Evolutionary conservation across 257 asterid species (phyloP), one percentile per base, ranked within the genome.

Genomic region (Eucommia ulmoides): DNA sequence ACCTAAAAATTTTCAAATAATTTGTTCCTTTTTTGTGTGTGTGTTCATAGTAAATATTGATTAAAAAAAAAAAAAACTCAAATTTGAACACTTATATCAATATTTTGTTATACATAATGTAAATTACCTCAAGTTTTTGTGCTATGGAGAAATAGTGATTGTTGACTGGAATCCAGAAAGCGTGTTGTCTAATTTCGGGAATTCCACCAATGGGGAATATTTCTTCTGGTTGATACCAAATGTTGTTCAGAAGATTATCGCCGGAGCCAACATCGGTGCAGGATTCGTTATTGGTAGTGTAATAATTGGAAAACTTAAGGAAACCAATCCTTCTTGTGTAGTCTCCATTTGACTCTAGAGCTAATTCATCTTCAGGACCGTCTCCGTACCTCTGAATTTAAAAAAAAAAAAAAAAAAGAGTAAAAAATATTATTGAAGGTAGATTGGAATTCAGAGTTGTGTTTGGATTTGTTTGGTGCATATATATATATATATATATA

Each of bases 321-420:
- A 24, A 49, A 16, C 71, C 66, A 7, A 52, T 7, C 4, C 59
- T 49, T 62, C 73, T 65, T 3, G 75, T 71, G 61, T 75, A 78
- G 75, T 75, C 93, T 20, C 84, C 88, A 53, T 20, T 49, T 0
- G 33, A 63, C 61, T 82, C 84, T 10, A 82, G 70, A 0, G 93
- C 45, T 7, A 82, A 61, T 24, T 58, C 65, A 35, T 82, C 21
- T 0, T 65, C 47, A 16, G 79, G 38, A 18, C 93, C 93, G 17
- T 56, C 56, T 48, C 88, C 93, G 54, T 51, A 67, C 51, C 84
- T 71, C 93, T 81, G 68, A 15, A 20, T 20, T 6, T n/a, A 24
- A 21, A 7, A 42, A 22, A 20, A 41, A 23, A 15, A 26, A 3
- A 23, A 7, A 2, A 45, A 49, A 1, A 5, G 3, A 22, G 0